Conservation (phyloP, 2,329 filamentous ascomycete genomes). For the Venturia pyrina region DNA sequence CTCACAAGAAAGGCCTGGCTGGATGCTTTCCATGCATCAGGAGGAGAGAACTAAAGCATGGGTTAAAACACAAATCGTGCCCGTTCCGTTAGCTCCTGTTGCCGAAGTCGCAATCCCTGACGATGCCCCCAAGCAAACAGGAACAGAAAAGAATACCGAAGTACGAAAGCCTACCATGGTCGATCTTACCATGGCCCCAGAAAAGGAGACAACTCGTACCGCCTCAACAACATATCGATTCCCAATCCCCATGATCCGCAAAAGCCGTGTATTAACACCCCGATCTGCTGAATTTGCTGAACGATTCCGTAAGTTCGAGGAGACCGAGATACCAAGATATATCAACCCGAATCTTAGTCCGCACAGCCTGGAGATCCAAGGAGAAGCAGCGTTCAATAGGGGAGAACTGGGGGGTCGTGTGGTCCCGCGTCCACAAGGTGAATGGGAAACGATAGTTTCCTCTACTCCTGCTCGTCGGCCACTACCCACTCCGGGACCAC, state of each 20-base stretch:
- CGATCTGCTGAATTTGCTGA: background rate
- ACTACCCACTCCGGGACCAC: background rate
- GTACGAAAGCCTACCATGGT: background rate
- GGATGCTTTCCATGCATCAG: background rate
- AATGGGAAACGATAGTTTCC: no score
- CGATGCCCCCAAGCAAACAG: background rate
- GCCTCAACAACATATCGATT: background rate
- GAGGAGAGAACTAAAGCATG: background rate
- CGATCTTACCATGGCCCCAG: background rate
- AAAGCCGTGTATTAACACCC: background rate
- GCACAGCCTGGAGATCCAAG: background rate
- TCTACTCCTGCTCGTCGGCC: background rate
- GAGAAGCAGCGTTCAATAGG: background rate
- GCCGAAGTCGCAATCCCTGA: background rate
- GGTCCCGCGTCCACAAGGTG: no score
- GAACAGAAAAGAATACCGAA: background rate
- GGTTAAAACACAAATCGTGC: background rate
- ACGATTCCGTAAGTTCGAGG: background rate
- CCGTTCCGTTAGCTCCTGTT: background rate
- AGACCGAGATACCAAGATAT: background rate
- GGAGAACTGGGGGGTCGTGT: background rate
- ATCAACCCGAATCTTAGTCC: background rate
- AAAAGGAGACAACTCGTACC: background rate
- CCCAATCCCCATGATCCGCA: background rate
- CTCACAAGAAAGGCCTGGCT: background rate